Conservation (phyloP, 768 basidiomycete genomes). For the Russula virescens region DNA sequence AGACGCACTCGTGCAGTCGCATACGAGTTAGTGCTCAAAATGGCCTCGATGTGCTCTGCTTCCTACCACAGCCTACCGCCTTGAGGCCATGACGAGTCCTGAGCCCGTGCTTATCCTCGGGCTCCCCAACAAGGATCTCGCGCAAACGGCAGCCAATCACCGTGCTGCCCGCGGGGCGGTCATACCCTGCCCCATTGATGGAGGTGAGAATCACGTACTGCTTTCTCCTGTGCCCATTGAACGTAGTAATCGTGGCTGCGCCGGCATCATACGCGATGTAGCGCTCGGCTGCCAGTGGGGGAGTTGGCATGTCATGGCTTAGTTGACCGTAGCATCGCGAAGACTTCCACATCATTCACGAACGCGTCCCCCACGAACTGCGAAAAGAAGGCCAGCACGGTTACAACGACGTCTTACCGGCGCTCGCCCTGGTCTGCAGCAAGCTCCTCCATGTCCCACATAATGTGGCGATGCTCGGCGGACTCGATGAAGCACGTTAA, state of each 20-base stretch:
- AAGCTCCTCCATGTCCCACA: no score
- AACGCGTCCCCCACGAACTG: no score
- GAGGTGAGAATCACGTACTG: slow-evolving; percentile 60
- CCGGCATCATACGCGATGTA: no score
- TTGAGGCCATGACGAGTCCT: slow-evolving; percentile 68
- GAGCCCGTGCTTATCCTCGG: slow-evolving; percentile 63
- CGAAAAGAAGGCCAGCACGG: no score
- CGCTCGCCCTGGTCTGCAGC: no score
- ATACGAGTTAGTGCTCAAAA: slow-evolving; percentile 89
- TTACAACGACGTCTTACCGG: no score
- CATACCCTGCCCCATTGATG: slow-evolving; percentile 78
- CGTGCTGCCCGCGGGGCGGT: slow-evolving; percentile 70
- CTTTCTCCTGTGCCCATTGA: slow-evolving; percentile 46
- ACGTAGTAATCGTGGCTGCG: slow-evolving; percentile 72
- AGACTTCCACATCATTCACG: no score
- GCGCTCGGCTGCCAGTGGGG: no score
- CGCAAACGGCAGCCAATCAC: slow-evolving; percentile 79
- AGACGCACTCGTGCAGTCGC: slow-evolving; percentile 58
- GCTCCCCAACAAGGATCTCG: slow-evolving; percentile 70
- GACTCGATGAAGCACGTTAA: slow-evolving; percentile 42
- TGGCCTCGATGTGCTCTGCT: slow-evolving; percentile 81
- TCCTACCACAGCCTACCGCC: slow-evolving; percentile 95
- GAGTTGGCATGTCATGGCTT: no score
- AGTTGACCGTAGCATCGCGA: no score
- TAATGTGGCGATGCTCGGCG: no score